Evolutionary conservation across 148 eudicot species (phyloP).

Genomic region (Camellia sinensis): DNA sequence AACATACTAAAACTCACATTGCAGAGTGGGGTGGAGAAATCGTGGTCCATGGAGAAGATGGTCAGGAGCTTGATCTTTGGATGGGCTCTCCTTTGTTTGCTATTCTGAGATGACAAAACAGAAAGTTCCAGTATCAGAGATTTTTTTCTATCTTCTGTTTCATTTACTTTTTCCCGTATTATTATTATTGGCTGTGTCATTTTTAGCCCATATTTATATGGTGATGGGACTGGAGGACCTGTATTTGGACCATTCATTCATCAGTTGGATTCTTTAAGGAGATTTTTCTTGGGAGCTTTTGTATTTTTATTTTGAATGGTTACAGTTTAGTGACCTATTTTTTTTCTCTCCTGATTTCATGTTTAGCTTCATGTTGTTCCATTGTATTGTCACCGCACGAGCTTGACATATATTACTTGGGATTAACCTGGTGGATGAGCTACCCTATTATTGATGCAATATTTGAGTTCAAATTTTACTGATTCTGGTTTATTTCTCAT

Average conservation of each 20-base stretch:
- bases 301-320: constrained; percentile 16
- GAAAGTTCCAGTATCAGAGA: not conserved
- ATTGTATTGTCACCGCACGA: too few species aligned
- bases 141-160: not conserved
- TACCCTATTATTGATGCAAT: too few species aligned
- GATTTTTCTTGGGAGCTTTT: constrained; percentile 15
- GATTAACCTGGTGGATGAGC: too few species aligned
- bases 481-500: too few species aligned
- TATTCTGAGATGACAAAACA: not conserved
- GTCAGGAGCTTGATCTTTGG: constrained; percentile 29
- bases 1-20: not conserved
- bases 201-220: constrained; percentile 2
- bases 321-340: not conserved
- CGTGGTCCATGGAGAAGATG: constrained; percentile 22
- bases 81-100: constrained; percentile 24
- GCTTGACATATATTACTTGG: too few species aligned
- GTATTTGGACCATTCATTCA: constrained; percentile 23
- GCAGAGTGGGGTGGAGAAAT: constrained; percentile 40
- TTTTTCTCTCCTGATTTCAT: not conserved
- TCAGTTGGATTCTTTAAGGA: constrained; percentile 34
- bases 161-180: not conserved
- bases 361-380: not conserved
- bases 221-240: not conserved
- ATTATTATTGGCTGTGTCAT: constrained; percentile 15
- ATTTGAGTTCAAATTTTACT: too few species aligned